Conservation (phyloP, 768 basidiomycete genomes). For the Rhizopogon vinicolor region DNA sequence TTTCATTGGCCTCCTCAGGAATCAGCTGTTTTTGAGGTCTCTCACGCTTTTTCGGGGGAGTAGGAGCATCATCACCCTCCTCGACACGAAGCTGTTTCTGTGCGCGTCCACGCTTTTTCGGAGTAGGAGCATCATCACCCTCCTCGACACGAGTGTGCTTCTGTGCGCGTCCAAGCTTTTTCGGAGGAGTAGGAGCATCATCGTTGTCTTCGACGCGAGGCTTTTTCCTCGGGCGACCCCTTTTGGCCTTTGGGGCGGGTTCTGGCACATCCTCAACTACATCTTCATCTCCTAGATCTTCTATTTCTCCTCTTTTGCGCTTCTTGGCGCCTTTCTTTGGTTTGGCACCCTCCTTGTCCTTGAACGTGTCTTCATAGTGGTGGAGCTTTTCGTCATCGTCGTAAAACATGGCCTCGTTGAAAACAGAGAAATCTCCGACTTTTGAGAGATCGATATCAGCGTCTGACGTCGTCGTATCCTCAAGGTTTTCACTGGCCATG, state of each 20-base stretch:
- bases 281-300: constrained; percentile 21
- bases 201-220: constrained; percentile 9
- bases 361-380: constrained; percentile 48
- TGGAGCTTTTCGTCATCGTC: constrained; percentile 34
- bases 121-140: constrained; percentile 9
- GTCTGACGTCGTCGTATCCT: constrained; percentile 41
- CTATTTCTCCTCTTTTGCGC: constrained; percentile 19
- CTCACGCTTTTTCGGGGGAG: constrained; percentile 30
- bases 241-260: constrained; percentile 34
- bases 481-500: constrained; percentile 61
- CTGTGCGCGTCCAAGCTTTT: constrained; percentile 31
- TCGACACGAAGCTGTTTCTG: constrained; percentile 31
- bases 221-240: constrained; percentile 48
- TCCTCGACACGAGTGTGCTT: constrained; percentile 27
- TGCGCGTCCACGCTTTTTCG: constrained; percentile 31
- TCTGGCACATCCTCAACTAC: constrained; percentile 15
- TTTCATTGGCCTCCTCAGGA: constrained; percentile 2
- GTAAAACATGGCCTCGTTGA: constrained; percentile 54
- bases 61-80: constrained; percentile 8
- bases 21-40: constrained; percentile 25
- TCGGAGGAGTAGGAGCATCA: constrained; percentile 16
- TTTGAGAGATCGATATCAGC: constrained; percentile 41
- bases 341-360: constrained; percentile 20
- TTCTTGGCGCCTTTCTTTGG: constrained; percentile 16
- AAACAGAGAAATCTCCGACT: constrained; percentile 50